phyloP scores from a whole-genome alignment of 805 yeast species.

The Ogataea angusta region DNA sequence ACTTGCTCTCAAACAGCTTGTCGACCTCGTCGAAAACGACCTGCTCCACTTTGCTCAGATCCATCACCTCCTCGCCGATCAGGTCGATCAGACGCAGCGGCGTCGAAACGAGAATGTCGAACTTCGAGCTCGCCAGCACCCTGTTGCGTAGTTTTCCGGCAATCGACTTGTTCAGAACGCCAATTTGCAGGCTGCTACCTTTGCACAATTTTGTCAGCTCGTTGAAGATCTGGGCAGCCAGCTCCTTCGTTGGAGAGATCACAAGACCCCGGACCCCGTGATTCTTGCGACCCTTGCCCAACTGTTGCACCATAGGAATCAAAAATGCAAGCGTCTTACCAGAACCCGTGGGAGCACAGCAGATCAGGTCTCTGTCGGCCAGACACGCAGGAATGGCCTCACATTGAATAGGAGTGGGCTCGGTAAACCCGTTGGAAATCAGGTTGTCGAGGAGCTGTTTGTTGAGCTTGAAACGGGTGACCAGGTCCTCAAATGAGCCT shows the following conservation, averaged over 20 bases:
- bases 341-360: conserved; percentile 98
- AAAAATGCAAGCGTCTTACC: conserved; percentile 93
- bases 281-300: conserved; percentile 29
- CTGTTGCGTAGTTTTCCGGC: conserved; percentile 66
- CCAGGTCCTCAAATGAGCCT: conserved; percentile 81
- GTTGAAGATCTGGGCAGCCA: conserved; percentile 79
- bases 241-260: conserved; percentile 91
- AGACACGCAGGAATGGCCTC: conserved; percentile 81
- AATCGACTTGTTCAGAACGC: conserved; percentile 66
- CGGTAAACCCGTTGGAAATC: conserved; percentile 64
- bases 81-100: conserved; percentile 86
- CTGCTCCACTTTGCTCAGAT: conserved; percentile 64
- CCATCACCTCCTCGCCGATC: conserved; percentile 57
- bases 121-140: conserved; percentile 55
- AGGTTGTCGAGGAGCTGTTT: conserved; percentile 58
- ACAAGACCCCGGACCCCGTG: conserved; percentile 70
- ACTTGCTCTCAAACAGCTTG: conserved; percentile 80
- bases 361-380: conserved; percentile 71
- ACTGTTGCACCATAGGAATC: conserved; percentile 70
- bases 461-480: conserved; percentile 63
- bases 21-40: conserved; percentile 95
- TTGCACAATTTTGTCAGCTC: conserved; percentile 58
- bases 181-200: conserved; percentile 56
- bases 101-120: conserved; percentile 80
- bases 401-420: conserved; percentile 91